Percentiles rank a stretch among this genome's conserved stretches.
Evolutionary conservation across 108 stramenopile genomes (phyloP).

Genomic region (Pseudonitzschia multiseries): DNA sequence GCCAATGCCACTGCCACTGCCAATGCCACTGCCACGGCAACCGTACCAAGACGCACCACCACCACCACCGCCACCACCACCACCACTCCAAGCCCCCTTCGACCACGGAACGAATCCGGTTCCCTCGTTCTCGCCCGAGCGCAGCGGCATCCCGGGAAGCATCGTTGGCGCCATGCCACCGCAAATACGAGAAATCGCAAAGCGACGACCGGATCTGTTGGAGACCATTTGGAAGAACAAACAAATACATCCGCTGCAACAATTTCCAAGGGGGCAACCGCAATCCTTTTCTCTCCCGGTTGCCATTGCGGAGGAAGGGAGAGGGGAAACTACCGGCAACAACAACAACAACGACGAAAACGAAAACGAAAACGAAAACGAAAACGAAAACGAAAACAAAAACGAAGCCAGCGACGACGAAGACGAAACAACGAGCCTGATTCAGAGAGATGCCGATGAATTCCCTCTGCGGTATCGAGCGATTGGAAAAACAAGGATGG

Average conservation of each 20-base stretch:
- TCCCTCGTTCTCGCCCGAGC: not conserved
- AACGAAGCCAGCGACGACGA: conserved; percentile 4
- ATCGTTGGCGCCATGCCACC: conserved; percentile 55
- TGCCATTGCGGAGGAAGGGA: too few species aligned
- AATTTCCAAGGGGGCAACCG: not conserved
- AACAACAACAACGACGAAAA: not conserved
- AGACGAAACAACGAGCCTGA: conserved; percentile 29
- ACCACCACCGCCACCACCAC: not conserved
- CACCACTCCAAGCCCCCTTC: not conserved
- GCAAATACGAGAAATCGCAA: conserved; percentile 52
- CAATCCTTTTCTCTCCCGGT: not conserved
- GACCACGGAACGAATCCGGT: not conserved
- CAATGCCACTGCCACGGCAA: not conserved
- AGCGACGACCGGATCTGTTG: conserved; percentile 53
- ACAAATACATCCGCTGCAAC: conserved; percentile 10
- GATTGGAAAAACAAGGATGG: conserved; percentile 2
- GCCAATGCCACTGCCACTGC: too few species aligned
- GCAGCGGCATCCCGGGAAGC: conserved; percentile 5
- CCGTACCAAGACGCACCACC: not conserved
- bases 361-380: conserved; percentile 5
- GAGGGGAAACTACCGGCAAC: not conserved
- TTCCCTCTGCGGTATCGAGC: not conserved
- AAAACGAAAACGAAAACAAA: conserved; percentile 17
- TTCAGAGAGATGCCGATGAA: conserved; percentile 5
- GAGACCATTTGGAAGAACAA: conserved; percentile 31